Evolutionary conservation across 192 early-diverging fungal genomes (phyloP).

Genomic region (Chytriomyces hyalinus): DNA sequence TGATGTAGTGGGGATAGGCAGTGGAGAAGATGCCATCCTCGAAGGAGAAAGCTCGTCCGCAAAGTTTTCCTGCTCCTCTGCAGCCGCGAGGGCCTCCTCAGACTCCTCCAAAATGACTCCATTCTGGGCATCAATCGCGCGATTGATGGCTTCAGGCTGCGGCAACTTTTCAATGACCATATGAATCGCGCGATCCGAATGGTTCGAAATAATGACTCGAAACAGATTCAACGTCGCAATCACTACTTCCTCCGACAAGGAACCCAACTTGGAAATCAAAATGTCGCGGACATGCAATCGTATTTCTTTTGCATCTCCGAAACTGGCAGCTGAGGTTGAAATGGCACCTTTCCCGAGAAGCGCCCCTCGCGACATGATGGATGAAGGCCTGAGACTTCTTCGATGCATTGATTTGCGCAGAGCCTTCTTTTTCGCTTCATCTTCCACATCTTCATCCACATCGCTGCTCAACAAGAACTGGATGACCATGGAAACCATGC

Average conservation of each 20-base stretch:
- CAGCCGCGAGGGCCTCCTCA: neutral
- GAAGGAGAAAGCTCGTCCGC: neutral
- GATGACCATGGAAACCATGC: conserved; percentile 73
- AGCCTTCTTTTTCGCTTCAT: conserved; percentile 30
- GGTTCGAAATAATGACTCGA: conserved; percentile 71
- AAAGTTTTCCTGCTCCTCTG: neutral
- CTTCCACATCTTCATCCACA: conserved; percentile 57
- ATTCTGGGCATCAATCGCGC: neutral
- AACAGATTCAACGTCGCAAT: conserved; percentile 83
- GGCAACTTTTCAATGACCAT: conserved; percentile 71
- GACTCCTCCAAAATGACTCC: neutral
- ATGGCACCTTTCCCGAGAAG: neutral
- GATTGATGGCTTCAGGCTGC: conserved; percentile 9
- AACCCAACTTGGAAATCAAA: conserved; percentile 85
- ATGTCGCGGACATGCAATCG: conserved; percentile 59
- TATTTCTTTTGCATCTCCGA: conserved; percentile 24
- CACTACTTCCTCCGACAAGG: conserved; percentile 84
- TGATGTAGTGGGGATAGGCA: neutral
- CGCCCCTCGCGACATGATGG: conserved; percentile 10
- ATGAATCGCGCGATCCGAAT: conserved; percentile 78
- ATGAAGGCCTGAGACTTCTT: conserved; percentile 20
- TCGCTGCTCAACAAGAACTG: conserved; percentile 71
- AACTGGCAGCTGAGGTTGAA: neutral
- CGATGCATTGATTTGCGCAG: conserved; percentile 26
- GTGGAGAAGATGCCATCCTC: neutral